Evolutionary conservation across 495 filamentous ascomycete genomes (phyloP).

Genomic region (Xylaria telfairii): DNA sequence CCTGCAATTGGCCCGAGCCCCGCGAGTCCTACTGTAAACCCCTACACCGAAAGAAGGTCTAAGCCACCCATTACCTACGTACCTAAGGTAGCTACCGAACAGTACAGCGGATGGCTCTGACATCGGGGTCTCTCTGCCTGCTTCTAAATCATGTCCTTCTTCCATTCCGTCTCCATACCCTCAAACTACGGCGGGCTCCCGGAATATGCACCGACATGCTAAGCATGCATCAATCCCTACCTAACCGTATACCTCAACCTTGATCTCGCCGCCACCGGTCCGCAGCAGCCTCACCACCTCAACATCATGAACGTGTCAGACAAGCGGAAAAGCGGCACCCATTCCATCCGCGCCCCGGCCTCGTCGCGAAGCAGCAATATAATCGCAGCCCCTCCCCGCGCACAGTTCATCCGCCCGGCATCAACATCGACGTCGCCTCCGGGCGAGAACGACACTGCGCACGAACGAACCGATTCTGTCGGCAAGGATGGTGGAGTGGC

Average conservation of each 20-base stretch:
- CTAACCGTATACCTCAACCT: background rate
- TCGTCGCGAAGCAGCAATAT: constrained; percentile 31
- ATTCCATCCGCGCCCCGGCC: constrained; percentile 32
- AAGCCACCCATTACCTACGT: background rate
- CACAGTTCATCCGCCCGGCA: constrained; percentile 40
- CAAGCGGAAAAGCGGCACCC: constrained; percentile 41
- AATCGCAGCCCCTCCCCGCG: constrained; percentile 50
- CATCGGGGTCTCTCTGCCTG: background rate
- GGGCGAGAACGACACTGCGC: constrained; percentile 36
- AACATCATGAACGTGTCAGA: constrained; percentile 40
- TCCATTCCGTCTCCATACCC: background rate
- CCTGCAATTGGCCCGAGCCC: background rate
- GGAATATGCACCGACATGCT: background rate
- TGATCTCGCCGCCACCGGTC: constrained; percentile 1
- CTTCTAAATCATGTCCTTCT: background rate
- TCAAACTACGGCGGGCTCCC: background rate
- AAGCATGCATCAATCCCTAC: constrained; percentile 15
- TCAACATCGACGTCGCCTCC: constrained; percentile 42
- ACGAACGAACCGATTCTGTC: constrained; percentile 16
- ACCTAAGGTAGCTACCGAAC: background rate
- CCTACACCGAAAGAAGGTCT: constrained; percentile 1
- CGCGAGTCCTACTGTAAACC: background rate
- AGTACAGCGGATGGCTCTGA: constrained; percentile 2
- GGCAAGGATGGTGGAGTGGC: constrained; percentile 18
- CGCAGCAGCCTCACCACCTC: constrained; percentile 17